These are phyloP conservation scores for Coemansia sp. DNA, from an alignment of 192 early-diverging fungal species.

Conservation along the genomic window DNA sequence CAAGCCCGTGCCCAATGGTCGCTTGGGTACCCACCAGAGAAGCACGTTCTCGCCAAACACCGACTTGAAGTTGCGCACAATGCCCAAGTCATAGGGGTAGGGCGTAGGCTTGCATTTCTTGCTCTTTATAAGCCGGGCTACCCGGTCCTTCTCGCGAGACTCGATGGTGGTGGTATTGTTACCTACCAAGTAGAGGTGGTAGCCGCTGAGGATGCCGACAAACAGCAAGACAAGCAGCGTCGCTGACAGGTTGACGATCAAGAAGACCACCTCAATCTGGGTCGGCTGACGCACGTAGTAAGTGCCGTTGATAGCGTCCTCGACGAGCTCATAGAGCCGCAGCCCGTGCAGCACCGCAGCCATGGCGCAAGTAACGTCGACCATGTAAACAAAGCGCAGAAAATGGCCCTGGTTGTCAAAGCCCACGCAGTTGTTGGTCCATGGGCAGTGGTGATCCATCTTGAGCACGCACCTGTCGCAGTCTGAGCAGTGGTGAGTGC, in stretches of 20 bases:
- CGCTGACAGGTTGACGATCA: conserved; percentile 73
- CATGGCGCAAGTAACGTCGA: conserved; percentile 72
- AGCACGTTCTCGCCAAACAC: conserved; percentile 69
- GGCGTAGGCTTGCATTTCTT: conserved; percentile 61
- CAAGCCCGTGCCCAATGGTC: conserved; percentile 63
- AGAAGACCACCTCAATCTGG: conserved; percentile 64
- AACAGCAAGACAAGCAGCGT: conserved; percentile 42
- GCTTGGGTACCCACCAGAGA: conserved; percentile 77
- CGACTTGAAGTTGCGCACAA: conserved; percentile 65
- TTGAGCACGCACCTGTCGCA: conserved; percentile 78
- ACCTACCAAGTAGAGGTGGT: conserved; percentile 47
- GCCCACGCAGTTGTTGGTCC: conserved; percentile 83
- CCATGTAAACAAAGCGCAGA: conserved; percentile 60
- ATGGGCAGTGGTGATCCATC: conserved; percentile 91
- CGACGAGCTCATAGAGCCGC: conserved; percentile 64
- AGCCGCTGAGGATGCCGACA: conserved; percentile 47
- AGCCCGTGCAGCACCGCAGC: conserved; percentile 72
- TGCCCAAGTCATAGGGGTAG: conserved; percentile 84
- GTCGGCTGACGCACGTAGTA: conserved; percentile 62
- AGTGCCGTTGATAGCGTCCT: conserved; percentile 46
- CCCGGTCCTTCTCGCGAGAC: conserved; percentile 51
- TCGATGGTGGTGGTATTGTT: conserved; percentile 55
- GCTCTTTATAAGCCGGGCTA: conserved; percentile 35
- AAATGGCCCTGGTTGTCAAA: conserved; percentile 75
- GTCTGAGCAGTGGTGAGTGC: conserved; percentile 74